Percentiles rank a stretch among this genome's conserved stretches.
phyloP scores from a whole-genome alignment of 2,329 filamentous ascomycete genomes.

The Sodiomyces alkalinus region DNA sequence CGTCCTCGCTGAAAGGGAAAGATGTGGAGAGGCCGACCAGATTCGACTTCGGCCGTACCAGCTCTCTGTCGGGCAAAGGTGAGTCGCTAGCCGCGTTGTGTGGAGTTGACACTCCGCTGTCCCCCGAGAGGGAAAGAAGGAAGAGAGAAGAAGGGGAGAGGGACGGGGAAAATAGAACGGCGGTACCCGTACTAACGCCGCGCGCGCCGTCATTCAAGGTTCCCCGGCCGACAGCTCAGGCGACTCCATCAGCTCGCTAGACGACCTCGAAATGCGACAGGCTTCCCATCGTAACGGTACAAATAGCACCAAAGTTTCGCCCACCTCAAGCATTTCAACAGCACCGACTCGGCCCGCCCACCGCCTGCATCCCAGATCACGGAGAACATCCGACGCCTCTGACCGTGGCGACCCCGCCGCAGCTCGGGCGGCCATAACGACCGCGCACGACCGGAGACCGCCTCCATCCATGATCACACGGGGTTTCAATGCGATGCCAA shows the following conservation, averaged over 20 bases:
- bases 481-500: constrained; percentile 13
- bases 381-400: constrained; percentile 16
- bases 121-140: too few relatives aligned
- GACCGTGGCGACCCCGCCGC: constrained; percentile 4
- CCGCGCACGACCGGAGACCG: constrained; percentile 8
- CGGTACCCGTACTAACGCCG: too few relatives aligned
- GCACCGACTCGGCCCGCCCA: too few relatives aligned
- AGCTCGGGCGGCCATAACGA: constrained; percentile 2
- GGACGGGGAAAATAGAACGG: too few relatives aligned
- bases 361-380: constrained; percentile 13
- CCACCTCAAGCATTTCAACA: too few relatives aligned
- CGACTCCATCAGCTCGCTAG: constrained; percentile 22
- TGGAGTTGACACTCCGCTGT: too few relatives aligned
- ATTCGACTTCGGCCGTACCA: constrained; percentile 17
- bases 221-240: constrained; percentile 20
- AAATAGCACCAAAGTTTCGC: constrained; percentile 1
- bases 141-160: too few relatives aligned
- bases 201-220: neutral
- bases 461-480: constrained; percentile 14
- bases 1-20: constrained; percentile 25
- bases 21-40: constrained; percentile 19
- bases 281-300: constrained; percentile 7
- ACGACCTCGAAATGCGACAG: constrained; percentile 23
- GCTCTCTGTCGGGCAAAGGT: constrained; percentile 22
- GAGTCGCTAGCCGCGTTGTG: too few relatives aligned